Base-by-base conservation (phyloP, 805 yeast species). In the Saturnispora serradocipensis region DNA sequence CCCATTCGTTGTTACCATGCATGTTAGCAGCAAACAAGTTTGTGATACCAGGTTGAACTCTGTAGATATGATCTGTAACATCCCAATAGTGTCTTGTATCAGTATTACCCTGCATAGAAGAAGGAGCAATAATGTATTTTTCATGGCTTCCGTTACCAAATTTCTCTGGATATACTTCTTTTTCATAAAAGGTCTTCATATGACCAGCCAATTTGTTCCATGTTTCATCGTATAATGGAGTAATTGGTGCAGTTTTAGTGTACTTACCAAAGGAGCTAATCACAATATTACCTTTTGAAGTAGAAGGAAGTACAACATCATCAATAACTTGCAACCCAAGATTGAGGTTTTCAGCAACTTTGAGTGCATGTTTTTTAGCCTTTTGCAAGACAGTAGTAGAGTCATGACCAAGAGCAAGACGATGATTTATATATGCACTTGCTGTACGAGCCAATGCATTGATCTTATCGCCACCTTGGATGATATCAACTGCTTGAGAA, bases 361-460 rank as follows among this genome's bases (percentile, higher is more conserved):
- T 48, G 35, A 58, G 53, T 6, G 71, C 61, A 39, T 70, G 64
- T 3, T 53, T 54, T 25, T 67, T 49, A 4, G 68, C 69, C 27
- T 65, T 81, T 72, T 52, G 78, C 85, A 44, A 80, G n/a, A 70
- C 53, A 46, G 71, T 72, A 4, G 63, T 54, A 4, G 60, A 58
- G 1, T 71, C 66, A 22, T 63, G 56, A 7, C 60, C 59, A 16
- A 71, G 69, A 64, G 70, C 30, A 45, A 67, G 72, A 59, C 93
- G 72, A 61, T 84, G 84, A 66, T 86, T 85, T 42, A 82, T 70
- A 34, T 72, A 61, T 46, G 80, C 70, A 32, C 67, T 64, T 3
- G 78, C 77, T 25, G 72, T 67, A 62, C 85, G 90, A 1, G 95
- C 93, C 44, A 86, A 68, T 1, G 93, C 88, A 61, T 86, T 86